phyloP scores from a whole-genome alignment of 345 rosid species.

The Nasturtium officinale region DNA sequence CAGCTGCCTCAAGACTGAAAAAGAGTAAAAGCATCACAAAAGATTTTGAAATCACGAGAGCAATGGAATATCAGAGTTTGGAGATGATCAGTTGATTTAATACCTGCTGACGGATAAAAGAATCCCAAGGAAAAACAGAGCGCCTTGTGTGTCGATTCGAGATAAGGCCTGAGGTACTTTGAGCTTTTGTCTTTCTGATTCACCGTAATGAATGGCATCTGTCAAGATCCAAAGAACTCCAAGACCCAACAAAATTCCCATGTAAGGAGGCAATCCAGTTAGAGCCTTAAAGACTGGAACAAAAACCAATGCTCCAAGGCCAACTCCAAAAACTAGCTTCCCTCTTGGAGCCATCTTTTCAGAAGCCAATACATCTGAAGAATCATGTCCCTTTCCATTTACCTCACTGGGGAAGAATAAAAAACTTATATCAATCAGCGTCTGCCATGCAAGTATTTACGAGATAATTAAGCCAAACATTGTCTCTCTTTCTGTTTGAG shows the following conservation, averaged over 20 bases:
- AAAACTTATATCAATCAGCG: conserved; percentile 39
- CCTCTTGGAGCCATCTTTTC: conserved; percentile 97
- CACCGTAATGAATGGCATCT: conserved; percentile 94
- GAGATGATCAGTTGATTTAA: conserved; percentile 17
- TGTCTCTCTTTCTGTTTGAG: not conserved
- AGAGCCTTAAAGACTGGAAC: conserved; percentile 92
- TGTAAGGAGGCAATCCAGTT: conserved; percentile 94
- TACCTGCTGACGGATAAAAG: conserved; percentile 93
- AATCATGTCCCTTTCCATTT: conserved; percentile 73
- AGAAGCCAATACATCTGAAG: conserved; percentile 65
- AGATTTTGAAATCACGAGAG: not conserved
- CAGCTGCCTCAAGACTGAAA: conserved; percentile 88
- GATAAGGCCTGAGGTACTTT: conserved; percentile 97
- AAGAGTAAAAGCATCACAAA: conserved; percentile 2
- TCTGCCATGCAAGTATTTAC: conserved; percentile 8
- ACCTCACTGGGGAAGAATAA: conserved; percentile 66
- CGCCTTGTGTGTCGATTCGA: conserved; percentile 92
- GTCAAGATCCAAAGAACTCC: conserved; percentile 98
- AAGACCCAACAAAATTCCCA: conserved; percentile 93
- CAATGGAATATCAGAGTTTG: not conserved
- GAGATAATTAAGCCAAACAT: not conserved
- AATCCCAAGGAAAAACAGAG: conserved; percentile 91
- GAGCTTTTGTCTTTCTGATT: conserved; percentile 82
- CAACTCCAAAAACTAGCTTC: conserved; percentile 77
- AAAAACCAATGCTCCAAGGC: conserved; percentile 83